Percentiles rank a stretch among this genome's conserved stretches.
Conservation (phyloP, 2,329 filamentous ascomycete species). For the Fusarium pseudoanthophilum region DNA sequence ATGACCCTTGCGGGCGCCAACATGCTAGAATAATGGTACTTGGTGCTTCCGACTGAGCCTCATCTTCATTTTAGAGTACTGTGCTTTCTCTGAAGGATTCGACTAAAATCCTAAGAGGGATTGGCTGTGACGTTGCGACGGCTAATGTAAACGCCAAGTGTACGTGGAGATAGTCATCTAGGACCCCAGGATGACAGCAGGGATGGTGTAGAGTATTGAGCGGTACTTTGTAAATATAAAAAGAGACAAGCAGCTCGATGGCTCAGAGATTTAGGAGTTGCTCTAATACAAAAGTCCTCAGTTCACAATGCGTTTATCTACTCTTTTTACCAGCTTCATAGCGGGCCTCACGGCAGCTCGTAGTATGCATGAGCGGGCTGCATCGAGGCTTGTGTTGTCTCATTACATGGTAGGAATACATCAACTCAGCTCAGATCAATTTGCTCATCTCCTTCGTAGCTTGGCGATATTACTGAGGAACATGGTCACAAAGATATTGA, state of each 20-base stretch:
- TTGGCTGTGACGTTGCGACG: background rate
- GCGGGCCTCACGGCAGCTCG: background rate
- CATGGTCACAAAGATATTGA: background rate
- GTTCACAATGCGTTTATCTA: background rate
- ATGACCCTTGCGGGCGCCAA: background rate
- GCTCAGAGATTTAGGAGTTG: background rate
- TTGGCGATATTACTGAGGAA: background rate
- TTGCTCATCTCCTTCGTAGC: background rate
- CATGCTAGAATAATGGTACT: background rate
- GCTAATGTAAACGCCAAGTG: background rate
- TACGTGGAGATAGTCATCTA: background rate
- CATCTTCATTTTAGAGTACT: too few species aligned
- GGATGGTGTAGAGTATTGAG: background rate
- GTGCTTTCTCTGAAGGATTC: background rate
- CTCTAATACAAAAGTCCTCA: background rate
- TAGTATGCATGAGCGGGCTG: background rate
- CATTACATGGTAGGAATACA: background rate
- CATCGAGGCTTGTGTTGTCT: background rate
- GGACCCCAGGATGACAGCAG: rapidly evolving
- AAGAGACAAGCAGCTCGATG: background rate
- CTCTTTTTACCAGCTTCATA: background rate
- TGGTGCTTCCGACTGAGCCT: background rate
- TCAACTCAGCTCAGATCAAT: background rate
- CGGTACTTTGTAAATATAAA: background rate
- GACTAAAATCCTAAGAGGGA: background rate